Percentiles rank a stretch among this genome's conserved stretches.
Evolutionary conservation across 202 grass and related monocot genomes (phyloP).

Genomic region (Hordeum pubiflorum): DNA sequence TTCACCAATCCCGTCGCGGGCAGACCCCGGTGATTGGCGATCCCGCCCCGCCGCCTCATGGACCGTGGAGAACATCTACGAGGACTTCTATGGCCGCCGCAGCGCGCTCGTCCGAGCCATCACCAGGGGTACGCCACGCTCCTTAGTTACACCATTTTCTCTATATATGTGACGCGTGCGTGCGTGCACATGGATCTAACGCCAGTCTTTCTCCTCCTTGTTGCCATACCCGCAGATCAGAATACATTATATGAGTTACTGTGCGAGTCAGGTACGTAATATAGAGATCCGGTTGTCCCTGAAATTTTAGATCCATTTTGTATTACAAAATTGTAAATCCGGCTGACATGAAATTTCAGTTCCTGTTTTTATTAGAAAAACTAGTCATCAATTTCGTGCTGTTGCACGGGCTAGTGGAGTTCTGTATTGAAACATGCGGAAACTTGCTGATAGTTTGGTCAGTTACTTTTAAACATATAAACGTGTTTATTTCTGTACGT

Average conservation of each 20-base stretch:
- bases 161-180: not conserved
- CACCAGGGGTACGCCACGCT: constrained; percentile 30
- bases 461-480: too few relatives aligned
- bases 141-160: not conserved
- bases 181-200: not conserved
- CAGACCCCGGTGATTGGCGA: not conserved
- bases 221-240: not conserved
- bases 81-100: constrained; percentile 55
- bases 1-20: not conserved
- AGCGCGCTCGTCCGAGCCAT: constrained; percentile 66
- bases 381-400: not conserved
- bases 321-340: not conserved
- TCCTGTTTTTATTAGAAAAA: not conserved
- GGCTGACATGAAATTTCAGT: not conserved
- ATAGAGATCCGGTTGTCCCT: not conserved
- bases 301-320: not conserved
- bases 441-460: too few relatives aligned
- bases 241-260: not conserved
- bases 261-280: not conserved
- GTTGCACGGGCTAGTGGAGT: not conserved
- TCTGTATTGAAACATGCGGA: not conserved
- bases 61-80: constrained; percentile 54
- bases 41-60: too few relatives aligned
- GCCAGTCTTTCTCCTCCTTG: too few relatives aligned
- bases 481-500: too few relatives aligned